Evolutionary conservation across 495 filamentous ascomycete species (phyloP).

Genomic region (Stereocaulon alpinum): DNA sequence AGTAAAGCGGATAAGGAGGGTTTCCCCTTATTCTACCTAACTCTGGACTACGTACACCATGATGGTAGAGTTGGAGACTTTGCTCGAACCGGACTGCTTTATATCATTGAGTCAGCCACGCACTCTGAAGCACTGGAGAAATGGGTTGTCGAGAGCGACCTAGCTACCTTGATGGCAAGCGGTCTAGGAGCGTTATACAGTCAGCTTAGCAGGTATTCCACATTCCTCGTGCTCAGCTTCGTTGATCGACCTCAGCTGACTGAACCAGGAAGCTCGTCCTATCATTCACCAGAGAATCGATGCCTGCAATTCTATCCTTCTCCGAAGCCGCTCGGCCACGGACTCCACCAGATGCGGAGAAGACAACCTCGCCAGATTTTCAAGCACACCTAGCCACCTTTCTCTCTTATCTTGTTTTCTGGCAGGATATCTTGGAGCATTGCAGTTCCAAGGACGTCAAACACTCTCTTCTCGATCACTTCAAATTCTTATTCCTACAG

Average conservation of each 20-base stretch:
- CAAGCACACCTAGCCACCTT: slow-evolving; percentile 82
- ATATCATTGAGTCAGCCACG: slow-evolving; percentile 89
- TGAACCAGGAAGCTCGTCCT: slow-evolving; percentile 31
- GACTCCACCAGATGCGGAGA: slow-evolving; percentile 55
- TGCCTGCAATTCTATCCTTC: slow-evolving; percentile 72
- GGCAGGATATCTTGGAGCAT: slow-evolving; percentile 96
- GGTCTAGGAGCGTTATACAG: slow-evolving; percentile 93
- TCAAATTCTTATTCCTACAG: slow-evolving; percentile 91
- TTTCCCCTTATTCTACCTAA: slow-evolving; percentile 88
- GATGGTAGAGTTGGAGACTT: slow-evolving; percentile 92
- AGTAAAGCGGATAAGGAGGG: slow-evolving; percentile 62
- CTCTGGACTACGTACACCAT: slow-evolving; percentile 92
- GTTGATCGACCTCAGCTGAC: slow-evolving; percentile 1
- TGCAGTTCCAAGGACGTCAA: slow-evolving; percentile 87
- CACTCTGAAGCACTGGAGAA: slow-evolving; percentile 71
- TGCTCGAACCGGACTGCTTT: slow-evolving; percentile 88
- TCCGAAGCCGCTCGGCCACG: slow-evolving; percentile 67
- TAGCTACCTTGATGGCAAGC: slow-evolving; percentile 94
- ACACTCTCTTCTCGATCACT: slow-evolving; percentile 87
- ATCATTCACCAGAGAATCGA: slow-evolving; percentile 44
- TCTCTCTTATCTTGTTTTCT: slow-evolving; percentile 87
- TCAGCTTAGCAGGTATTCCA: slow-evolving; percentile 65
- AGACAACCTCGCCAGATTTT: slow-evolving; percentile 56
- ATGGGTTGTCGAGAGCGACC: slow-evolving; percentile 94
- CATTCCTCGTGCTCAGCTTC: slow-evolving; percentile 10